Evolutionary conservation across 2,329 filamentous ascomycete species (phyloP), one percentile per base, ranked within the genome.

Genomic region (Claviceps purpurea): DNA sequence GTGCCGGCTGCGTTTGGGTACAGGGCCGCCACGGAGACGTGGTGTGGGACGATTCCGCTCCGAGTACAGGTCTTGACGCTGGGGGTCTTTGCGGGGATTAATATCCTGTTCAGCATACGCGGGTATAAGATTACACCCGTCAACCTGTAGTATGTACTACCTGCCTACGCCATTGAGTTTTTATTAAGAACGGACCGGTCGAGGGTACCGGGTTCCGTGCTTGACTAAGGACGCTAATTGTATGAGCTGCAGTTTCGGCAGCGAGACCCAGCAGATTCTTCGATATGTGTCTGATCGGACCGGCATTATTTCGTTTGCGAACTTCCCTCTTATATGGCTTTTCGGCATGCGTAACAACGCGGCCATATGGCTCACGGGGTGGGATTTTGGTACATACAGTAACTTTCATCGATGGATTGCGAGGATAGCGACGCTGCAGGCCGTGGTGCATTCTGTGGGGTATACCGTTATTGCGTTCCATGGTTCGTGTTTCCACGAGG

Each of bases 381-480:
- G 83, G 82, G 79, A 78, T 11, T 85, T 83, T 61, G 73, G 74
- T 1, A 81, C 79, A 0, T 86, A 80, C 59, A 86, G 79, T 57
- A 73, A 79, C 42, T 85, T 85, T 50, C 84, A 87, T 62, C 77
- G 83, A 0, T 82, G 81, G 72, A 71, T 82, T 3, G 82, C 84
- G 0, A 71, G 82, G 18, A 70, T 84, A 2, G 73, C 80, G 5
- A 82, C 81, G 0, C 52, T 81, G 0, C 74, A 85, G 56, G 82
- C 80, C 1, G 70, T 85, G 1, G 62, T 82, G 0, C 84, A 87
- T 58, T 82, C 81, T 0, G 53, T 82, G 1, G 74, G 75, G 0
- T 87, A 84, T 54, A 73, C 77, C 0, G 55, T 75, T 1, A 63
- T 76, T 24, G 66, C 75, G 1, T 60, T 68, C 2, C 53, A 60